phyloP scores from a whole-genome alignment of 2,329 filamentous ascomycete species.

The Penicillium olsonii region DNA sequence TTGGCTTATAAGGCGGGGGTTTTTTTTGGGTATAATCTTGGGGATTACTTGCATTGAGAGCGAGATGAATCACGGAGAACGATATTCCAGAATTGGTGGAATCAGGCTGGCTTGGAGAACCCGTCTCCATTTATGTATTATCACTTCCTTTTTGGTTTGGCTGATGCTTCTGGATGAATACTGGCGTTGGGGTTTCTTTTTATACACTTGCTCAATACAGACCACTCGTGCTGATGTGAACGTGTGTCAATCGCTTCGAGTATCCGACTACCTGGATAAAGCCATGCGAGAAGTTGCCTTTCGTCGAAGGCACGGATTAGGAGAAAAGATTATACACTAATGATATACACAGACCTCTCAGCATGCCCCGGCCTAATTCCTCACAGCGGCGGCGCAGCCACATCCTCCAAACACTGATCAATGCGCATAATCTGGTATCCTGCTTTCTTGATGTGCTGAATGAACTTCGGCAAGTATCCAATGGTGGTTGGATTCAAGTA shows the following conservation, averaged over 20 bases:
- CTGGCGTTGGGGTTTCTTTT: constrained; percentile 7
- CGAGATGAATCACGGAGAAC: background rate
- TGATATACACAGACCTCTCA: background rate
- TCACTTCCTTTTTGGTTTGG: background rate
- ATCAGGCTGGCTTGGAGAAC: background rate
- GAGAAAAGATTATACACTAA: constrained; percentile 4
- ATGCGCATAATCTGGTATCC: constrained; percentile 68
- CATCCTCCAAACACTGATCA: constrained; percentile 67
- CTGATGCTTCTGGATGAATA: background rate
- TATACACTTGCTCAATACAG: constrained; percentile 3
- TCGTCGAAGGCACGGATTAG: background rate
- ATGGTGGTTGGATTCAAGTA: constrained; percentile 68
- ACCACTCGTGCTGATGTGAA: background rate
- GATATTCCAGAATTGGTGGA: too few relatives aligned
- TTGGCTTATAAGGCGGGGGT: too few relatives aligned
- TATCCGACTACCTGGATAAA: too few relatives aligned
- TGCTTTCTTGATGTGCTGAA: constrained; percentile 62
- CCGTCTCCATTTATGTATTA: constrained; percentile 1
- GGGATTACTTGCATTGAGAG: constrained; percentile 1
- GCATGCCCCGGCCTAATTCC: too few relatives aligned
- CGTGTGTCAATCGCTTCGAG: background rate
- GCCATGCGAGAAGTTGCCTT: background rate
- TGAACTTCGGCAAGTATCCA: constrained; percentile 64
- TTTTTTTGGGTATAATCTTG: too few relatives aligned
- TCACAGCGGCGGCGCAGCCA: constrained; percentile 31